phyloP scores from a whole-genome alignment of 371 early-diverging fungal species.

The Syncephalis plumigaleata region DNA sequence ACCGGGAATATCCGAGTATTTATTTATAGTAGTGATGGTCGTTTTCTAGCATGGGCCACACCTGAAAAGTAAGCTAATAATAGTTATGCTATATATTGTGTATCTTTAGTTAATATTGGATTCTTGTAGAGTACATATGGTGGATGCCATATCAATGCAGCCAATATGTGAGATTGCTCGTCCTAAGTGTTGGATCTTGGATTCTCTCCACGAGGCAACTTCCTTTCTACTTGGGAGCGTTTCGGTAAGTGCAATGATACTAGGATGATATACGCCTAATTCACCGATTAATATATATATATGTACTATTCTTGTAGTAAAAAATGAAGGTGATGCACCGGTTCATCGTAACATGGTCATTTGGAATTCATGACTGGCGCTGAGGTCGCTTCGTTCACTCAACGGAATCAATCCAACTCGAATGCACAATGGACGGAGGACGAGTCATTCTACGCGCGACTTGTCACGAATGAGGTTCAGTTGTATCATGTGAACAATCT shows the following conservation, averaged over 20 bases:
- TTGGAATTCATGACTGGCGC: conserved; percentile 60
- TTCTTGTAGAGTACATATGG: conserved; percentile 40
- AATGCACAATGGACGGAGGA: conserved; percentile 88
- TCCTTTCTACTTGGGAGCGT: conserved; percentile 75
- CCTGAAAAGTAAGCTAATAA: conserved; percentile 29
- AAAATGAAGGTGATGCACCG: conserved; percentile 30
- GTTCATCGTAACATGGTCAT: conserved; percentile 55
- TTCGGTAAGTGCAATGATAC: conserved; percentile 45
- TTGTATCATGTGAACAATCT: conserved; percentile 61
- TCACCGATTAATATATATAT: no score
- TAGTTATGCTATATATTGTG: background rate
- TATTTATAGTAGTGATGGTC: conserved; percentile 69
- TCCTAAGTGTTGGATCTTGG: conserved; percentile 63
- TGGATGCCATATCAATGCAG: conserved; percentile 40
- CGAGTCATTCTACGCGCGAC: conserved; percentile 70
- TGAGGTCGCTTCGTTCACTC: conserved; percentile 52
- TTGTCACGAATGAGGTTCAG: conserved; percentile 76
- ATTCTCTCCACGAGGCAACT: conserved; percentile 83
- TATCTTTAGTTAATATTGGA: no score
- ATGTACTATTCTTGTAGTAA: no score
- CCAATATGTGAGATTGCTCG: conserved; percentile 42
- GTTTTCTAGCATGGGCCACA: conserved; percentile 56
- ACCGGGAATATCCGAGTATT: conserved; percentile 40
- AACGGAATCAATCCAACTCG: conserved; percentile 58
- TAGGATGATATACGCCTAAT: no score